A percentile compares a stretch with the other conserved stretches of the same genome.
These are phyloP conservation scores for Aspergillus biplanus DNA, from an alignment of 495 filamentous ascomycete genomes.

Conservation along the genomic window DNA sequence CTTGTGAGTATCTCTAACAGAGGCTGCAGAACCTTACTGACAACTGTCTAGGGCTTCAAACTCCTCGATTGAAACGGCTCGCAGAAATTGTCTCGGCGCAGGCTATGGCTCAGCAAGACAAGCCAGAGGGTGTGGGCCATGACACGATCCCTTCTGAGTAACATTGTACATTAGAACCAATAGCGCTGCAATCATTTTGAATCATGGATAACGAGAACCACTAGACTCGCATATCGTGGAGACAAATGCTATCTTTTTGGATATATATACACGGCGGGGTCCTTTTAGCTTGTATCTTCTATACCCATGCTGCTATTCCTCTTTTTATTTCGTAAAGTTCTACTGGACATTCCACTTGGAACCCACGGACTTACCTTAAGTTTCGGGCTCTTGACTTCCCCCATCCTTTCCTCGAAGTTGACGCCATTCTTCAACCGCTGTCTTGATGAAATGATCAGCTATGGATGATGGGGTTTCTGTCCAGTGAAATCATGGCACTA, in stretches of 20 bases:
- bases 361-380: too few species aligned
- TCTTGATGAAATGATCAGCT: too few species aligned
- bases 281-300: not conserved
- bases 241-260: slow-evolving; percentile 1
- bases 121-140: slow-evolving; percentile 62
- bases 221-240: not conserved
- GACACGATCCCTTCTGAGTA: slow-evolving; percentile 37
- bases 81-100: slow-evolving; percentile 97
- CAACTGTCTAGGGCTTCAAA: slow-evolving; percentile 76
- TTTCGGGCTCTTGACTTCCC: too few species aligned
- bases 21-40: slow-evolving; percentile 20
- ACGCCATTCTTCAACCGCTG: too few species aligned
- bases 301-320: not conserved
- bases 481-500: too few species aligned
- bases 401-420: too few species aligned
- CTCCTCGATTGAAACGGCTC: slow-evolving; percentile 86
- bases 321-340: not conserved
- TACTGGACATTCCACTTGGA: too few species aligned
- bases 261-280: slow-evolving; percentile 6
- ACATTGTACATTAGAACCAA: slow-evolving; percentile 37
- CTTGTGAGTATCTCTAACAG: slow-evolving; percentile 62
- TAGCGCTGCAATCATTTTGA: slow-evolving; percentile 24
- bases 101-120: slow-evolving; percentile 91
- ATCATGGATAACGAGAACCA: slow-evolving; percentile 37
- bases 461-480: too few species aligned